Percentiles rank a stretch among this genome's conserved stretches.
phyloP scores from a whole-genome alignment of 805 yeast species.

The Pichia ethanolica region DNA sequence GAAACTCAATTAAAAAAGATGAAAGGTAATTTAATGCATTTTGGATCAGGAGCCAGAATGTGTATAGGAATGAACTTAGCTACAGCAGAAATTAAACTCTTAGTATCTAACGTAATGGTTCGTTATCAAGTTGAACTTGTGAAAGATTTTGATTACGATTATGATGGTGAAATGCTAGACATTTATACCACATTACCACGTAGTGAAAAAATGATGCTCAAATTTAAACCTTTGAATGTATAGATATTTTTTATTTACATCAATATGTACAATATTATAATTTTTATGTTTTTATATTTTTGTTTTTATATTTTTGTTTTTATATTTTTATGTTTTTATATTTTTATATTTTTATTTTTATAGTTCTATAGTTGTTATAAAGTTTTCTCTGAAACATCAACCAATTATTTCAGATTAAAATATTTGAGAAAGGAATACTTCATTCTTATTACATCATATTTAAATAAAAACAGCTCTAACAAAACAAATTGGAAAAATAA shows the following conservation, averaged over 20 bases:
- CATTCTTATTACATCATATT: no score
- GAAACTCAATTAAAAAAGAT: conserved; percentile 34
- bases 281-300: neutral
- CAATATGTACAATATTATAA: neutral
- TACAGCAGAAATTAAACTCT: conserved; percentile 54
- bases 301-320: neutral
- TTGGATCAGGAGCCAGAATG: conserved; percentile 70
- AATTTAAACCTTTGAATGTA: neutral
- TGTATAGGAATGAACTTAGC: conserved; percentile 70
- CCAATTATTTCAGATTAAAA: no score
- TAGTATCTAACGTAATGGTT: conserved; percentile 47
- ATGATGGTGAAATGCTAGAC: conserved; percentile 22
- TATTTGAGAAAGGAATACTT: no score
- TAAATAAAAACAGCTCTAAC: no score
- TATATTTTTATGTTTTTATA: no score
- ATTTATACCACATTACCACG: conserved; percentile 27
- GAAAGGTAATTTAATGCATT: conserved; percentile 53
- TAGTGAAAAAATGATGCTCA: conserved; percentile 13
- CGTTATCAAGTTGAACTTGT: conserved; percentile 28
- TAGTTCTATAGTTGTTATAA: no score
- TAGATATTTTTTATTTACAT: neutral
- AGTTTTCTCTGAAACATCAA: no score
- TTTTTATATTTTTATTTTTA: no score
- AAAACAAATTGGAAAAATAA: no score
- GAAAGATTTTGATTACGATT: conserved; percentile 21